Conservation (phyloP, 1,284 basidiomycete species). For the Cystobasidiaceae sp. region DNA sequence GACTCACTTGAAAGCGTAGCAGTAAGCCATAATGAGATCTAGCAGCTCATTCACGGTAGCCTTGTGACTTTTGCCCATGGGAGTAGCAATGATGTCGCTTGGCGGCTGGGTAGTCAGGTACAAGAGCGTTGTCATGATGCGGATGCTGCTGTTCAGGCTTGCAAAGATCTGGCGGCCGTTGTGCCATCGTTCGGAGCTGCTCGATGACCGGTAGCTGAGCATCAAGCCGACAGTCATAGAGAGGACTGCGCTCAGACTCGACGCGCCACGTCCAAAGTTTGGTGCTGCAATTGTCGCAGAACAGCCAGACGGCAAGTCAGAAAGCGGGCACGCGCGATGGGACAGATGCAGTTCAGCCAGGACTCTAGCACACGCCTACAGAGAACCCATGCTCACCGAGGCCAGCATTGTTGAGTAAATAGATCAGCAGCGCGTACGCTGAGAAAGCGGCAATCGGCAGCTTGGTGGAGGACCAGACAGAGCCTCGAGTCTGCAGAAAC, state of each 20-base stretch:
- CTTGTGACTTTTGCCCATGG: background rate
- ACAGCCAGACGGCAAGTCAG: too few relatives aligned
- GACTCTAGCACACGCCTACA: background rate
- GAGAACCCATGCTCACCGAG: background rate
- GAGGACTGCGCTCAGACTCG: conserved; percentile 16
- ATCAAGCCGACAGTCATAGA: conserved; percentile 20
- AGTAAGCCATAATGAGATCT: conserved; percentile 19
- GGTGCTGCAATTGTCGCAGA: background rate
- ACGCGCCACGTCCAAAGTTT: conserved; percentile 27
- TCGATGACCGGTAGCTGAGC: conserved; percentile 10
- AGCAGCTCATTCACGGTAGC: conserved; percentile 25
- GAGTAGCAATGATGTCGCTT: background rate
- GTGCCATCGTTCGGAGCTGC: conserved; percentile 31
- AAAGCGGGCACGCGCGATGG: too few relatives aligned
- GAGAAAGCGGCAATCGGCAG: conserved; percentile 21
- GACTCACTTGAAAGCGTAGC: conserved; percentile 30
- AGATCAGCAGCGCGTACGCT: conserved; percentile 16
- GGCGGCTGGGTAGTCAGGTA: conserved; percentile 24
- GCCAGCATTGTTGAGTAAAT: conserved; percentile 12
- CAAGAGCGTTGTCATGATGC: conserved; percentile 5
- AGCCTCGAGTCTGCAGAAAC: conserved; percentile 26
- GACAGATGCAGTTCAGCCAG: too few relatives aligned
- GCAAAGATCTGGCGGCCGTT: conserved; percentile 29
- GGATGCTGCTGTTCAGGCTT: conserved; percentile 11
- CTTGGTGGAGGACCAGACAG: conserved; percentile 28